Base-by-base conservation (phyloP, 2,329 filamentous ascomycete species). In the Acrocalymma vagum region DNA sequence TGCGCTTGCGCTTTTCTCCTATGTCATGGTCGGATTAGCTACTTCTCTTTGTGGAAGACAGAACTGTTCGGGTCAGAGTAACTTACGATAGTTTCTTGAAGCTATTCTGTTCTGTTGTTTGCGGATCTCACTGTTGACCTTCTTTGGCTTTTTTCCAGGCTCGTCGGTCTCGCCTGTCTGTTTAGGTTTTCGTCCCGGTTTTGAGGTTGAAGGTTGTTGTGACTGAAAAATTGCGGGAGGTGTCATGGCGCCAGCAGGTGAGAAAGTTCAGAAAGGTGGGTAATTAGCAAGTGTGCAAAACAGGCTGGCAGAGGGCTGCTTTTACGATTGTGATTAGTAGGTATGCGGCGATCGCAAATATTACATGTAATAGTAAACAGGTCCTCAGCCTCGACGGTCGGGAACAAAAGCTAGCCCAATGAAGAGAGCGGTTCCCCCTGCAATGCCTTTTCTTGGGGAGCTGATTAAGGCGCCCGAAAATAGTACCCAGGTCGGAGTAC, bases 61-160 rank as follows among this genome's bases (percentile, higher is more conserved):
- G n/a, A 17, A n/a, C 15, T 10, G n/a, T 16, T 21, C 3, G 6
- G 8, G 16, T 24, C 5, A 24, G 9, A n/a, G 15, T 7, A 24
- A 53, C 64, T 20, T 54, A 68, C 65, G 55, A 42, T 69, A 69
- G 25, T 69, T 69, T 14, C 63, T 61, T 13, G 65, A 69, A 21
- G 65, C 65, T 53, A 68, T 67, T 36, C 65, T 58, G 24, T 69
- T 69, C 38, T 69, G 65, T 37, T 65, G 63, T 42, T 69, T 69
- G 15, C 65, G 59, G 43, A 60, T 53, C 45, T 69, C 65, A 45
- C 65, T 69, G 32, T 69, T 68, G 31, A 52, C 55, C 30, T 67
- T 69, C 42, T 60, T 62, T 2, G 62, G 61, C 34, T 62, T 68
- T 41, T 55, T 47, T 8, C 33, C 48, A 9, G 43, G 33, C 7